Base-by-base conservation (phyloP, 306 rosid genomes). In the Castanea mollissima region DNA sequence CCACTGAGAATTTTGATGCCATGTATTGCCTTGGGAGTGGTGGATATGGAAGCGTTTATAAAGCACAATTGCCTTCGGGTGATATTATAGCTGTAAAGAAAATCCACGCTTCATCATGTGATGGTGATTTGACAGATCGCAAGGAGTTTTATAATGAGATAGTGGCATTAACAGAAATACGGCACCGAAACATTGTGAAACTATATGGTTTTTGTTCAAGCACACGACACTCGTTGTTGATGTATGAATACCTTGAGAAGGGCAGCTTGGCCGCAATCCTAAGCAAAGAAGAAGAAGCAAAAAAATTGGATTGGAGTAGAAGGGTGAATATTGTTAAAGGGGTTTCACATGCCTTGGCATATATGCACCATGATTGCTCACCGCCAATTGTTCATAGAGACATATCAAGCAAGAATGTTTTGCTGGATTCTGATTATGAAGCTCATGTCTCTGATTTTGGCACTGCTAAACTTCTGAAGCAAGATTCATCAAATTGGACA, bases 171-270 rank as follows among this genome's bases (percentile, higher is more conserved):
- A 52, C 68, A n/a, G 69, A 79, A 75, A n/a, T 79, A 25, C 74
- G 83, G 29, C 86, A 83, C 58, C 44, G 77, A 60, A 83, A 83
- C 62, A 75, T 83, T 62, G 80, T 74, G 31, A 83, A 75, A 51
- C 67, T 79, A 5, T 20, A 16, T 38, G 78, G 86, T 0, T 79
- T 79, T 68, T 83, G 80, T 31, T 79, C 74, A 5, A 74, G 38
- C 7, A 41, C 10, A 5, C 15, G 38, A 1, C 64, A 71, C 74
- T 67, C 83, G 1, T 75, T 79, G 70, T 56, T 83, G 81, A 62
- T 79, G 5, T 83, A 69, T n/a, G 83, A 83, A 56, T 83, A 74
- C 14, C 44, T 60, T 5, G 80, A 54, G 59, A 70, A 29, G 41
- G 86, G 86, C 1, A 74, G 72, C 76, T 41, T 83, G 56, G 69